Base-by-base conservation (phyloP, 306 rosid genomes). In the Betula pendula region DNA sequence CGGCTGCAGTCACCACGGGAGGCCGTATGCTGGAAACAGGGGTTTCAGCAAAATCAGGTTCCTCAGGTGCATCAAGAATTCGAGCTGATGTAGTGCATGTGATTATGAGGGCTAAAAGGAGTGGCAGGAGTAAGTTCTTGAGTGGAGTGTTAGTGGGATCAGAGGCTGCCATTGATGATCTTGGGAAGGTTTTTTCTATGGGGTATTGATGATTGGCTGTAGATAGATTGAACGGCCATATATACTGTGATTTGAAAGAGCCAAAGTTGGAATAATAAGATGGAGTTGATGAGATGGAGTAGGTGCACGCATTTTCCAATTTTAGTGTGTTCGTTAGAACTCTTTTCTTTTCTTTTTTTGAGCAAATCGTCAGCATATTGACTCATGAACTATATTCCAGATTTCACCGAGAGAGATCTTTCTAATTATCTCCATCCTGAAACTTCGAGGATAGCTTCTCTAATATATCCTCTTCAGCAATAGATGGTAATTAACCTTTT, bases 261-360 rank as follows among this genome's bases (percentile, higher is more conserved):
- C 6, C 22, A 3, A 52, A 7, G 9, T 15, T 42, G 40, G 70
- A 65, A 59, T 45, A 13, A 15, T 13, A 31, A 68, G 73, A 69
- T 86, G 88, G 88, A 86, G 88, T 83, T 63, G 93, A 85, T 81
- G 72, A 74, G 48, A 15, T 68, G 89, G 88, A 87, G 87, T 56
- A 66, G 92, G 84, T 90, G 59, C 29, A 71, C 33, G 68, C 76
- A 53, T 6, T 79, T 79, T 56, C 25, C 51, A 67, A 70, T 29
- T 16, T n/a, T 12, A 38, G 69, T 80, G 89, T 65, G 60, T 70
- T 81, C 38, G 91, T 85, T 88, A 48, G 48, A 72, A 43, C 80
- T 56, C 24, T 24, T 24, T 12, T 12, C 12, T 44, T 8, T 44
- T 0, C 12, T 8, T 44, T 2, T 55, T 55, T 27, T 55, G 62